Evolutionary conservation across 2,329 filamentous ascomycete genomes (phyloP).

Genomic region (Xylaria sp.): DNA sequence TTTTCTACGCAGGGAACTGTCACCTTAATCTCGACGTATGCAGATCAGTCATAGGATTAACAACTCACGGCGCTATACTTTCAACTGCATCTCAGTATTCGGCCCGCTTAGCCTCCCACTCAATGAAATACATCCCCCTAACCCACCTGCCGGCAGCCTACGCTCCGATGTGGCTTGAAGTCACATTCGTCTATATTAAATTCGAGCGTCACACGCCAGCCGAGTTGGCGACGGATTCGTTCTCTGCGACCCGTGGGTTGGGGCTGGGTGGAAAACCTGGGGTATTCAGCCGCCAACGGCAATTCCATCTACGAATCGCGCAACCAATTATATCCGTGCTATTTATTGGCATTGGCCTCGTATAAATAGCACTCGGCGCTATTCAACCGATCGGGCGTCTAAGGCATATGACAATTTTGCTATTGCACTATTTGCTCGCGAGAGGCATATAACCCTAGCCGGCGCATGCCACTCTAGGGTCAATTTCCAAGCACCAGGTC

Average conservation of each 20-base stretch:
- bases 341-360: constrained; percentile 38
- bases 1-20: not conserved
- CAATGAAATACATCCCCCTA: constrained; percentile 16
- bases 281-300: constrained; percentile 43
- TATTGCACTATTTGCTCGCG: constrained; percentile 6
- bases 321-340: constrained; percentile 41
- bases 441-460: constrained; percentile 31
- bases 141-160: constrained; percentile 25
- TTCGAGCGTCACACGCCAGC: constrained; percentile 20
- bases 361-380: constrained; percentile 40
- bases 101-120: constrained; percentile 24
- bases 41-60: constrained; percentile 4
- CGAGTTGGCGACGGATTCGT: constrained; percentile 10
- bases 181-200: constrained; percentile 32
- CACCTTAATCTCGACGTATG: constrained; percentile 1
- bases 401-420: constrained; percentile 31
- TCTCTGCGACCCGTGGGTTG: constrained; percentile 32
- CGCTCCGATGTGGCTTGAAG: constrained; percentile 29
- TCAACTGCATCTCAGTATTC: constrained; percentile 7
- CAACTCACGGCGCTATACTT: not conserved
- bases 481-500: constrained; percentile 23
- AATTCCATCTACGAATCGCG: constrained; percentile 38
- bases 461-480: not conserved
- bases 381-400: constrained; percentile 38
- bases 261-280: constrained; percentile 42